These are phyloP conservation scores for Diaporthe sp. DNA, from an alignment of 2,329 filamentous ascomycete species.

Conservation along the genomic window DNA sequence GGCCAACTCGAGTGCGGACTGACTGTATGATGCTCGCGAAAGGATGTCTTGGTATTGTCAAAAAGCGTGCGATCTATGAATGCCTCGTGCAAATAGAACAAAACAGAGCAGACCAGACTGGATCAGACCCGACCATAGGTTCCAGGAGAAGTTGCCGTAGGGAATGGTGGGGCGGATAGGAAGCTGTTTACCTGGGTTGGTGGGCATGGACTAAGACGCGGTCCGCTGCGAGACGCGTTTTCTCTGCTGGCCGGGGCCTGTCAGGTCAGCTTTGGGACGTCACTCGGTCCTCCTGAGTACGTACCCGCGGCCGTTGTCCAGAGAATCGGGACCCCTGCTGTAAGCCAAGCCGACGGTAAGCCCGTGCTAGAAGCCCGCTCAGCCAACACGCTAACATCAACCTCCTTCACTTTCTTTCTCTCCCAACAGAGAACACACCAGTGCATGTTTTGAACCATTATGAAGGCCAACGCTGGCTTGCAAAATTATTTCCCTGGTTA, in stretches of 20 bases:
- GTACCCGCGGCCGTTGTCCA: slow-evolving; percentile 9
- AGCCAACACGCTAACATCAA: background rate
- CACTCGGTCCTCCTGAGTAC: slow-evolving; percentile 9
- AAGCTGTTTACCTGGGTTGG: slow-evolving; percentile 21
- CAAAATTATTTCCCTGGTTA: background rate
- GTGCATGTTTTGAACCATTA: background rate
- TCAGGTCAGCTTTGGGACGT: slow-evolving; percentile 21
- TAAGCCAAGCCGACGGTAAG: background rate
- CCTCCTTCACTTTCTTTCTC: background rate
- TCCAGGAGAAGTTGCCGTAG: background rate
- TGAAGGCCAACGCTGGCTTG: background rate
- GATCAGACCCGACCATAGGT: background rate
- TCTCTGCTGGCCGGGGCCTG: slow-evolving; percentile 1
- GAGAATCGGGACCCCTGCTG: slow-evolving; percentile 10
- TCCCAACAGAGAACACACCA: background rate
- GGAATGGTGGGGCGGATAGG: slow-evolving; percentile 10
- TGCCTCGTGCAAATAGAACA: slow-evolving; percentile 1
- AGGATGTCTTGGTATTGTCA: slow-evolving; percentile 20
- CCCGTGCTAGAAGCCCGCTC: background rate
- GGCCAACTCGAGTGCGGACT: background rate
- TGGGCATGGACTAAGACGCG: slow-evolving; percentile 22
- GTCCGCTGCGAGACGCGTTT: slow-evolving; percentile 21
- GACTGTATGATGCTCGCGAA: slow-evolving; percentile 33
- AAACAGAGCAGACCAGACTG: background rate
- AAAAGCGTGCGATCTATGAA: slow-evolving; percentile 7